Conservation (phyloP, 139 green algal species). For the Chlorella sp. region DNA sequence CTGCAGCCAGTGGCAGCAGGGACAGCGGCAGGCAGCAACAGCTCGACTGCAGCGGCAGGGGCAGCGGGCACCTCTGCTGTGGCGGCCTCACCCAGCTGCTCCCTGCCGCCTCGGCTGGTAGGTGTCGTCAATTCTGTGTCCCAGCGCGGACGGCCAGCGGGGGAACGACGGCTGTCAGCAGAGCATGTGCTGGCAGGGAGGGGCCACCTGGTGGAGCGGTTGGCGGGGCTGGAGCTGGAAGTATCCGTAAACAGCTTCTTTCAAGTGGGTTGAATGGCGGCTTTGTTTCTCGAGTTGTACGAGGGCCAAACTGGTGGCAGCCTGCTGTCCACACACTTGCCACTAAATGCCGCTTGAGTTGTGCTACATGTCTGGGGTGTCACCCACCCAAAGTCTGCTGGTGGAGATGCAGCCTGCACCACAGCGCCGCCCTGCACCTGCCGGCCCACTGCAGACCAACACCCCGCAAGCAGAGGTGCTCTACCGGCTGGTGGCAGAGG, state of each 20-base stretch:
- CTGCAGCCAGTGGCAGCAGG: not conserved
- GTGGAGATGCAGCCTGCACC: too few species aligned
- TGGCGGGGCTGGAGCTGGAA: conserved; percentile 75
- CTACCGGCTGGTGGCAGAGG: conserved; percentile 68
- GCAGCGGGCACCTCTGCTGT: not conserved
- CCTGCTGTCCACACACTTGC: too few species aligned
- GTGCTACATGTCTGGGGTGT: too few species aligned
- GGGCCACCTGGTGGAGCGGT: conserved; percentile 44
- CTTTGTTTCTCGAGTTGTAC: too few species aligned
- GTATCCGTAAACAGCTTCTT: conserved; percentile 89
- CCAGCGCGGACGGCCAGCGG: conserved; percentile 8
- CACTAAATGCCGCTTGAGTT: too few species aligned
- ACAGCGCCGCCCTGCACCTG: too few species aligned
- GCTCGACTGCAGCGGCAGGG: not conserved
- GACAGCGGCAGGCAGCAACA: too few species aligned
- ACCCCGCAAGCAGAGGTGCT: conserved; percentile 77
- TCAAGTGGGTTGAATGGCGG: conserved; percentile 44
- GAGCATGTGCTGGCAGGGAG: conserved; percentile 39
- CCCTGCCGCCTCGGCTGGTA: not conserved
- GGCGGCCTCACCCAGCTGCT: not conserved
- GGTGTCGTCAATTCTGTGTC: conserved; percentile 65
- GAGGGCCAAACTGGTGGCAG: too few species aligned
- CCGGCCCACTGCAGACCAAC: conserved; percentile 72
- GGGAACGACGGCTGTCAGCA: not conserved
- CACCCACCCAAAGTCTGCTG: too few species aligned